phyloP scores from a whole-genome alignment of 2,329 filamentous ascomycete species.

The Dichotomopilus funicola region DNA sequence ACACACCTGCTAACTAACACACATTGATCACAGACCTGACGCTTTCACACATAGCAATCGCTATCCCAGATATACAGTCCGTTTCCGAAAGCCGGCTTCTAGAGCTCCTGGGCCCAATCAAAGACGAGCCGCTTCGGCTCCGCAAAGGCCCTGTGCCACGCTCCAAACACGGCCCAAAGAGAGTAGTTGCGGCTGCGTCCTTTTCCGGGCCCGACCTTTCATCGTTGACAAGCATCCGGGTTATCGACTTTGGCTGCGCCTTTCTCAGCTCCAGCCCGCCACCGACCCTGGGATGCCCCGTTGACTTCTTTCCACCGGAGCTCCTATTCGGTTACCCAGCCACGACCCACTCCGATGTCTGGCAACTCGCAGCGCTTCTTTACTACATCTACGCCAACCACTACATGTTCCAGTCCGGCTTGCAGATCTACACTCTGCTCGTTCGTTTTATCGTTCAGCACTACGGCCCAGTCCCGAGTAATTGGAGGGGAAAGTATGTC shows the following conservation, averaged over 20 bases:
- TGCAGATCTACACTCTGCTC: not conserved
- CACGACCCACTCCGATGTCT: not conserved
- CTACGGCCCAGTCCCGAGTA: not conserved
- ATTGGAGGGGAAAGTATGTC: constrained; percentile 1
- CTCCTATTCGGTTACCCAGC: not conserved
- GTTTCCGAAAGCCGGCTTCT: too few species aligned
- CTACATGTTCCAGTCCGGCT: constrained; percentile 1
- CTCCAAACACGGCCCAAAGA: too few species aligned
- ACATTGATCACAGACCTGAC: too few species aligned
- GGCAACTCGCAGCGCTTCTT: not conserved
- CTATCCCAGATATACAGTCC: too few species aligned
- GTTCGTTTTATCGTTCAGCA: not conserved
- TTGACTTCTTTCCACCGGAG: not conserved
- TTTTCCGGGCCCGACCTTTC: too few species aligned
- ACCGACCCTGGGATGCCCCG: not conserved
- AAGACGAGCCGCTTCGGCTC: too few species aligned
- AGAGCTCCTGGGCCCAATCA: too few species aligned
- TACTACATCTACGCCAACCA: not conserved
- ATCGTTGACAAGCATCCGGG: not conserved
- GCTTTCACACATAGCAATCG: too few species aligned
- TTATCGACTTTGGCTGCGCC: constrained; percentile 1
- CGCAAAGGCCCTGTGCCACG: too few species aligned
- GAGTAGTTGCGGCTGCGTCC: too few species aligned
- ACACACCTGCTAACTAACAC: too few species aligned
- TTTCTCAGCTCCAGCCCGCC: constrained; percentile 1